Evolutionary conservation across 2,329 filamentous ascomycete genomes (phyloP).

Genomic region (Aspergillus hiratsukae): DNA sequence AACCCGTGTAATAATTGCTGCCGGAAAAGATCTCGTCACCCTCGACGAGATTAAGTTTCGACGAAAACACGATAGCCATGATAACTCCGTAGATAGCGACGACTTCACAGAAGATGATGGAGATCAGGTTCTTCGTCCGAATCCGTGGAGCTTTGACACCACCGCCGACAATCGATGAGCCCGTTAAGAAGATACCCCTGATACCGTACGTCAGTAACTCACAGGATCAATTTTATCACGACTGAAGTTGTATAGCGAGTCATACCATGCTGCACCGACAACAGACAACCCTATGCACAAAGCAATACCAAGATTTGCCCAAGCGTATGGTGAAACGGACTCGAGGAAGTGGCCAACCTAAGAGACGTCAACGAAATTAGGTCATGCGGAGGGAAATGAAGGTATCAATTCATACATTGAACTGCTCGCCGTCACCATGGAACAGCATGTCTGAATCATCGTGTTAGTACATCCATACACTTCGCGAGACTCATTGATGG

Average conservation of each 20-base stretch:
- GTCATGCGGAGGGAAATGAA: slow-evolving; percentile 5
- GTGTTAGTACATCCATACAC: slow-evolving; percentile 14
- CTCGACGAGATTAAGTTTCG: slow-evolving; percentile 68
- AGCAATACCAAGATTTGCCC: slow-evolving; percentile 84
- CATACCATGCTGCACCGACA: slow-evolving; percentile 90
- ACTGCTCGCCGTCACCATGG: slow-evolving; percentile 89
- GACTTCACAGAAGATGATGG: slow-evolving; percentile 99
- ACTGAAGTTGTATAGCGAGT: slow-evolving; percentile 13
- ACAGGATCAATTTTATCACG: neutral
- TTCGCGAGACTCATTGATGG: slow-evolving; percentile 3
- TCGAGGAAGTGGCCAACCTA: slow-evolving; percentile 92
- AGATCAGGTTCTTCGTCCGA: slow-evolving; percentile 98
- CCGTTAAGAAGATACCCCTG: slow-evolving; percentile 99
- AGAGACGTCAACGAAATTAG: slow-evolving; percentile 17
- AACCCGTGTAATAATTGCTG: slow-evolving; percentile 89
- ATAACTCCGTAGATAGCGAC: slow-evolving; percentile 99
- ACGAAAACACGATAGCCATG: slow-evolving; percentile 97
- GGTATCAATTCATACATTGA: slow-evolving; percentile 65
- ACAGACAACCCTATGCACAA: slow-evolving; percentile 96
- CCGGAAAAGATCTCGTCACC: slow-evolving; percentile 65
- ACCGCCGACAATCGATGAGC: slow-evolving; percentile 92
- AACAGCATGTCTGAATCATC: slow-evolving; percentile 83
- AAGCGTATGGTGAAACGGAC: slow-evolving; percentile 87
- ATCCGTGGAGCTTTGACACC: slow-evolving; percentile 96
- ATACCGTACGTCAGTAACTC: slow-evolving; percentile 14